phyloP scores from a whole-genome alignment of 2,329 filamentous ascomycete species.

The Scedosporium dehoogii region DNA sequence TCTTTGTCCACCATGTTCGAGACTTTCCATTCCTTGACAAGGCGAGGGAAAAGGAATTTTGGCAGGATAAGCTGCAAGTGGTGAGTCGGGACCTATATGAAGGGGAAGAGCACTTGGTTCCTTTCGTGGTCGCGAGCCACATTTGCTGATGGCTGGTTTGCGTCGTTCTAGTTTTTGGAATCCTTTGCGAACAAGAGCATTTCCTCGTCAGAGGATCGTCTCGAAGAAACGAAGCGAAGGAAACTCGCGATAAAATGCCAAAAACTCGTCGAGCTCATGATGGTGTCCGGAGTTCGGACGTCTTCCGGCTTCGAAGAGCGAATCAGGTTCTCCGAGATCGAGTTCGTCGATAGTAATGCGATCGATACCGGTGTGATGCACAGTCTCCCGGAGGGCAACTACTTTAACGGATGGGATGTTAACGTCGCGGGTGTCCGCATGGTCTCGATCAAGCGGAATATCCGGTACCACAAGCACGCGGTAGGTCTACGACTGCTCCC shows the following conservation, averaged over 20 bases:
- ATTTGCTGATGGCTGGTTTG: not conserved
- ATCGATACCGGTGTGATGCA: constrained; percentile 83
- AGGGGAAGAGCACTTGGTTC: not conserved
- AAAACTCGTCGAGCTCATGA: constrained; percentile 97
- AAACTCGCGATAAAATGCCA: constrained; percentile 89
- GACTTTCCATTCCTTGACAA: constrained; percentile 97
- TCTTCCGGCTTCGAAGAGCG: constrained; percentile 96
- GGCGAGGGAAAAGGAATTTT: constrained; percentile 97
- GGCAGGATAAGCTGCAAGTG: constrained; percentile 95
- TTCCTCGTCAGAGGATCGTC: constrained; percentile 87
- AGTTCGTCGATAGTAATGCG: constrained; percentile 87
- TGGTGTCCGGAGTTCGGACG: constrained; percentile 94
- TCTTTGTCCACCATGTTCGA: constrained; percentile 95
- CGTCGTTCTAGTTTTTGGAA: constrained; percentile 67
- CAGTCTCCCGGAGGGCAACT: constrained; percentile 82
- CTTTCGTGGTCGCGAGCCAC: not conserved
- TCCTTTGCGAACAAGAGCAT: constrained; percentile 97
- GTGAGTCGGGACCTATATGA: constrained; percentile 41
- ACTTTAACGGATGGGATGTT: constrained; percentile 92
- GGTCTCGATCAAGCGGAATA: constrained; percentile 70
- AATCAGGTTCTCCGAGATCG: constrained; percentile 92
- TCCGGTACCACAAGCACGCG: constrained; percentile 85
- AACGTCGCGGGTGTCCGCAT: constrained; percentile 87
- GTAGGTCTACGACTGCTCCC: constrained; percentile 35
- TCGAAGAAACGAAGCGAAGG: constrained; percentile 90